Conservation (phyloP, 305 asterid genomes). For the Fraxinus floribunda region DNA sequence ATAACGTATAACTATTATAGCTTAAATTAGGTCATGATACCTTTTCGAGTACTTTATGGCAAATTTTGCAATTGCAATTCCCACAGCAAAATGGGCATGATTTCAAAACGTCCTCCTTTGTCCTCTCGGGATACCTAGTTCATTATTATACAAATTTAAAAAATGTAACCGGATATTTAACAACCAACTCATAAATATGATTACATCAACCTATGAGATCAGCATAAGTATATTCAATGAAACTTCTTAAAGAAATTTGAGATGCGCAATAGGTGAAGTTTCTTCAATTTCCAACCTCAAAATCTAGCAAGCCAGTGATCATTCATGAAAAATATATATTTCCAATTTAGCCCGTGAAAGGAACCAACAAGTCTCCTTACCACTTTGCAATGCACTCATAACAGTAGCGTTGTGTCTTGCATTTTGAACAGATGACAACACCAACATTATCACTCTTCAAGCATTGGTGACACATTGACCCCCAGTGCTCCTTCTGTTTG, state of each 20-base stretch:
- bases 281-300: slow-evolving; percentile 11
- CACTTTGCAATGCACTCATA: slow-evolving; percentile 63
- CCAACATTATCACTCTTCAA: slow-evolving; percentile 32
- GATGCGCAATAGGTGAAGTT: background rate
- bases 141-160: slow-evolving; percentile 18
- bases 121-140: slow-evolving; percentile 67
- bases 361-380: slow-evolving; percentile 35
- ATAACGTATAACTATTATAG: slow-evolving; percentile 8
- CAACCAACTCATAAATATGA: slow-evolving; percentile 4
- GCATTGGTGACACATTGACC: slow-evolving; percentile 68
- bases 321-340: background rate
- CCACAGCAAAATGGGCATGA: slow-evolving; percentile 71
- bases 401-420: slow-evolving; percentile 69
- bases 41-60: slow-evolving; percentile 56
- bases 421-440: slow-evolving; percentile 52
- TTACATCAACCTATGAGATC: slow-evolving; percentile 2
- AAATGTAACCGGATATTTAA: slow-evolving; percentile 13
- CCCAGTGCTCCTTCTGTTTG: slow-evolving; percentile 30
- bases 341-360: slow-evolving; percentile 3
- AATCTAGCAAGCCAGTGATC: background rate
- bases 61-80: slow-evolving; percentile 71
- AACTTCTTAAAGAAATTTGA: slow-evolving; percentile 11
- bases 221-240: slow-evolving; percentile 9
- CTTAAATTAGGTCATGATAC: slow-evolving; percentile 30
- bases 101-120: slow-evolving; percentile 43